Conservation (phyloP, 495 filamentous ascomycete genomes). For the Astrocystis sublimbata region DNA sequence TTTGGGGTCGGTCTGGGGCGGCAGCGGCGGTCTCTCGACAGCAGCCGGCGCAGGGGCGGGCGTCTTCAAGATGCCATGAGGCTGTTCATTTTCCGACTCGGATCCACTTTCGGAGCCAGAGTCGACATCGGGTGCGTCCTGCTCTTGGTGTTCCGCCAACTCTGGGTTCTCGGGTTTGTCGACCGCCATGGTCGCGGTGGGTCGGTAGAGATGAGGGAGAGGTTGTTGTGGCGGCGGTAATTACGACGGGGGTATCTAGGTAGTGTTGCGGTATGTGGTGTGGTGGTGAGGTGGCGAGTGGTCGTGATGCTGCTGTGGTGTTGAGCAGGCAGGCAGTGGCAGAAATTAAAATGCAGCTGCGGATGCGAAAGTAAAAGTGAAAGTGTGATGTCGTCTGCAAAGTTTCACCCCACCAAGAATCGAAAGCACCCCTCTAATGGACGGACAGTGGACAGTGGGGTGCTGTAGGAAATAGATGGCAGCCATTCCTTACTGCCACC, state of each 20-base stretch:
- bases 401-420: slow-evolving; percentile 17
- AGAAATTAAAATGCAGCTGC: slow-evolving; percentile 11
- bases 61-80: slow-evolving; percentile 43
- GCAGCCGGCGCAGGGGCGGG: slow-evolving; percentile 38
- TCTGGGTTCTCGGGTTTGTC: slow-evolving; percentile 16
- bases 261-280: background rate
- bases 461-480: too few species aligned
- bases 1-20: slow-evolving; percentile 86
- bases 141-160: too few species aligned
- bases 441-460: too few species aligned
- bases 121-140: slow-evolving; percentile 3
- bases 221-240: background rate
- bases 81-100: slow-evolving; percentile 15
- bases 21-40: slow-evolving; percentile 58
- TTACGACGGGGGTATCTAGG: background rate
- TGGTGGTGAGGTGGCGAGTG: background rate
- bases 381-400: slow-evolving; percentile 9
- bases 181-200: slow-evolving; percentile 19
- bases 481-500: too few species aligned
- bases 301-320: background rate
- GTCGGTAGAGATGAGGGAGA: background rate
- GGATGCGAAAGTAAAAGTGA: too few species aligned
- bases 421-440: slow-evolving; percentile 10
- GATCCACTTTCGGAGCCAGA: slow-evolving; percentile 20
- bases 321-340: background rate